Evolutionary conservation across 331 rosid genomes (phyloP).

Genomic region (Dryas integrifolia): DNA sequence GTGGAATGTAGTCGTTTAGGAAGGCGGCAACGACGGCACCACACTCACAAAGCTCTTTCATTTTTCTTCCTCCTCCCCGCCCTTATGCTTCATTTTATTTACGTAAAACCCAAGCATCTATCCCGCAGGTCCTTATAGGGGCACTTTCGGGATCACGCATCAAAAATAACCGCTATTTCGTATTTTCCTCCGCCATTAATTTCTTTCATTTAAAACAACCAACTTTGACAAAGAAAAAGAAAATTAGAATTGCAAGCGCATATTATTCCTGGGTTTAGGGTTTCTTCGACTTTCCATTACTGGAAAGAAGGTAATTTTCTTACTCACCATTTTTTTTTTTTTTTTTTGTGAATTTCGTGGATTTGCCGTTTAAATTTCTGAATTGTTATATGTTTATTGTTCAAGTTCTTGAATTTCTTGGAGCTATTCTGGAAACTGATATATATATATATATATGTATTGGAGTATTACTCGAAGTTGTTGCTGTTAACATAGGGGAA

Average conservation of each 20-base stretch:
- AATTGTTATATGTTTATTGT: not conserved
- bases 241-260: not conserved
- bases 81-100: not conserved
- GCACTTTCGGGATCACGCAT: not conserved
- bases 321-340: not conserved
- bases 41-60: not conserved
- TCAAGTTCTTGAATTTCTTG: not conserved
- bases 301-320: not conserved
- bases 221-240: not conserved
- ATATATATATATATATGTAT: no score
- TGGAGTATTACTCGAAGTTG: not conserved
- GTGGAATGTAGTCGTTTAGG: not conserved
- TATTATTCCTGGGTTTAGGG: not conserved
- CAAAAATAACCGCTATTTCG: conserved; percentile 12
- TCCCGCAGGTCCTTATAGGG: not conserved
- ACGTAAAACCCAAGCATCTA: not conserved
- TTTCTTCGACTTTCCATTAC: not conserved
- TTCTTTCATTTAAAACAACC: not conserved
- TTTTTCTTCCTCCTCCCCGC: not conserved
- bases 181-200: not conserved
- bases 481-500: not conserved
- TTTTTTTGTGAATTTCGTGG: not conserved
- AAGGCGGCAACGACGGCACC: conserved; percentile 1
- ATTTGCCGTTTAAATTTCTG: not conserved
- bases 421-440: not conserved